Base-by-base conservation (phyloP, 169 alveolate species). In the Plasmodium gonderi region DNA sequence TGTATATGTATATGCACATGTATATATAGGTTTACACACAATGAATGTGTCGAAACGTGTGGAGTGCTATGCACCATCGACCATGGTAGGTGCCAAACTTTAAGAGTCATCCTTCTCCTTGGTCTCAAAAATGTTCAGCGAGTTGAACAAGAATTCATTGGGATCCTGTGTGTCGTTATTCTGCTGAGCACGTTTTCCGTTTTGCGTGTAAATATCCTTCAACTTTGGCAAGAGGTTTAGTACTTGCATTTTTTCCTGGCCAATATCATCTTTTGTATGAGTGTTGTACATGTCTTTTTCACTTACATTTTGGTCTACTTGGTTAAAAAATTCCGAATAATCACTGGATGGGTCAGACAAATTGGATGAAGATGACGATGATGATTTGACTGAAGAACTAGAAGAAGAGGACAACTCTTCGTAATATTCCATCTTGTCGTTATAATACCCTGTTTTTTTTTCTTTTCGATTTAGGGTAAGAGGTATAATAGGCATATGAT, bases 401-500 rank as follows among this genome's bases (percentile, higher is more conserved):
- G 36, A 5, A 60, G 92, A 83, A 49, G 72, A 75, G 9, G 31
- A 72, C 1, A 45, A 4, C 11, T 82, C 54, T 4, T 72, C 78
- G 54, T 74, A 72, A 3, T 11, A 47, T n/a, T 83, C 87, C 7
- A 8, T 60, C 40, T 83, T 51, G 0, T 83, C 83, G 29, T 65
- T 83, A 76, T 69, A 78, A 78, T 49, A 76, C 14, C 92, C 92
- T 29, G 78, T 72, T 49, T 47, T 83, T 72, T 83, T 47, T 74
- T 83, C 92, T 83, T 83, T 83, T 23, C 85, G 76, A 74, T 83
- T 72, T 74, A 83, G 49, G 6, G 85, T 40, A 36, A 83, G 47
- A 5, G 92, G 92, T 36, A 83, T 72, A 31, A 83, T 83, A 9
- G 92, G 92, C 92, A 83, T 83, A 74, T 83, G 92, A 36, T 83